These are phyloP conservation scores for Cutaneotrichosporon sp. DNA, from an alignment of 1,284 basidiomycete genomes.

Conservation along the genomic window DNA sequence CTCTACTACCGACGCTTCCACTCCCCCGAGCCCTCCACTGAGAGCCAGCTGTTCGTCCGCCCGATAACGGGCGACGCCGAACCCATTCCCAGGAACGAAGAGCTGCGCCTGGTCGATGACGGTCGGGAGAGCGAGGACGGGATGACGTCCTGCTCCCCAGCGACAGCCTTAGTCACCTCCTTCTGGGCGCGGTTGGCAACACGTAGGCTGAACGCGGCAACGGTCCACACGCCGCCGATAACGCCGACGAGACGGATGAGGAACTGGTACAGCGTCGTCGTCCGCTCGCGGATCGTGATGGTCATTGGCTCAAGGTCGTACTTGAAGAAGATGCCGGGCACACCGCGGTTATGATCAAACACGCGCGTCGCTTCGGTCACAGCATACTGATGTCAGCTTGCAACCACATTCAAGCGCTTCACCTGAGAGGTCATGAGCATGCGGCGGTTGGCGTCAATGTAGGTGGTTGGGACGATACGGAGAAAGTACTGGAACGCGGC, in stretches of 20 bases:
- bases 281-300: constrained; percentile 81
- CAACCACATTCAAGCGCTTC: neutral
- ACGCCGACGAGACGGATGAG: constrained; percentile 65
- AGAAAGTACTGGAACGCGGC: constrained; percentile 95
- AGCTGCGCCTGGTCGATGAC: constrained; percentile 7
- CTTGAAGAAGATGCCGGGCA: constrained; percentile 95
- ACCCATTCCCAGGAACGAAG: constrained; percentile 14
- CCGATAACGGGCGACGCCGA: constrained; percentile 10
- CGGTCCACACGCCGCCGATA: constrained; percentile 54
- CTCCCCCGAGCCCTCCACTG: constrained; percentile 10
- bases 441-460: constrained; percentile 67
- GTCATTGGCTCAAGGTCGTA: constrained; percentile 91
- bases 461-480: constrained; percentile 90
- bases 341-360: constrained; percentile 72
- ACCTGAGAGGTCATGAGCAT: constrained; percentile 66
- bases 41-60: constrained; percentile 25
- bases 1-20: constrained; percentile 28
- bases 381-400: constrained; percentile 67
- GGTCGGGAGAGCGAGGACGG: constrained; percentile 28
- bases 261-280: constrained; percentile 75
- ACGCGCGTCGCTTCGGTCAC: constrained; percentile 87
- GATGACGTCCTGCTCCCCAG: constrained; percentile 41
- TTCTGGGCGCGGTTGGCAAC: constrained; percentile 51
- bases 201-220: constrained; percentile 50
- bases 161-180: constrained; percentile 41